Conservation (phyloP, 805 yeast species). For the Metschnikowia henanensis region DNA sequence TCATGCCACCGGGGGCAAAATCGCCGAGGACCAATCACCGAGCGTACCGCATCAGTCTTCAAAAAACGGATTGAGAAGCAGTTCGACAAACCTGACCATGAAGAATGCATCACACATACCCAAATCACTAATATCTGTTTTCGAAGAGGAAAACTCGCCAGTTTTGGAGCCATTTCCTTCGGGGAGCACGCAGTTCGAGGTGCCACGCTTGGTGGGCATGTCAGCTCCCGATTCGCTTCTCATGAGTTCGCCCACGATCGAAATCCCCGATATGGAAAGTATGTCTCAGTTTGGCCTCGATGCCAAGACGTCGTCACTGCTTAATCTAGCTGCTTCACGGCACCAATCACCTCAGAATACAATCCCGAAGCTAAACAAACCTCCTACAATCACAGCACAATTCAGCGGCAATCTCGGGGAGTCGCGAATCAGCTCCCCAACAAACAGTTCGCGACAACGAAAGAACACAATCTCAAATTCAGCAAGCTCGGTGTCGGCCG, state of each 20-base stretch:
- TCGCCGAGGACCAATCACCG: slow-evolving; percentile 2
- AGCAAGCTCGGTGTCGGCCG: slow-evolving; percentile 16
- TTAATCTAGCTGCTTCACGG: slow-evolving; percentile 7
- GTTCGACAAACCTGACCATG: slow-evolving; percentile 5
- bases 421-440: slow-evolving; percentile 26
- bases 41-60: background rate
- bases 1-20: slow-evolving; percentile 2
- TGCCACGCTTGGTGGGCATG: slow-evolving; percentile 13
- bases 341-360: slow-evolving; percentile 13
- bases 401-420: slow-evolving; percentile 43
- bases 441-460: slow-evolving; percentile 27
- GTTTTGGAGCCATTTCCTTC: slow-evolving; percentile 6
- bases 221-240: slow-evolving; percentile 9
- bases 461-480: slow-evolving; percentile 42
- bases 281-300: slow-evolving; percentile 24
- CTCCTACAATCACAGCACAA: slow-evolving; percentile 44
- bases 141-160: slow-evolving; percentile 14
- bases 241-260: slow-evolving; percentile 57
- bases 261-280: slow-evolving; percentile 67
- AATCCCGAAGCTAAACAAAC: slow-evolving; percentile 30
- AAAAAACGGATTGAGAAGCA: background rate
- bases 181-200: slow-evolving; percentile 7
- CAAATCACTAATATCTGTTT: slow-evolving; percentile 17
- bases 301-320: slow-evolving; percentile 9
- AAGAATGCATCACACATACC: slow-evolving; percentile 10